Percentiles rank a stretch among this genome's conserved stretches.
Conservation (phyloP, 306 rosid genomes). For the Urtica urens region DNA sequence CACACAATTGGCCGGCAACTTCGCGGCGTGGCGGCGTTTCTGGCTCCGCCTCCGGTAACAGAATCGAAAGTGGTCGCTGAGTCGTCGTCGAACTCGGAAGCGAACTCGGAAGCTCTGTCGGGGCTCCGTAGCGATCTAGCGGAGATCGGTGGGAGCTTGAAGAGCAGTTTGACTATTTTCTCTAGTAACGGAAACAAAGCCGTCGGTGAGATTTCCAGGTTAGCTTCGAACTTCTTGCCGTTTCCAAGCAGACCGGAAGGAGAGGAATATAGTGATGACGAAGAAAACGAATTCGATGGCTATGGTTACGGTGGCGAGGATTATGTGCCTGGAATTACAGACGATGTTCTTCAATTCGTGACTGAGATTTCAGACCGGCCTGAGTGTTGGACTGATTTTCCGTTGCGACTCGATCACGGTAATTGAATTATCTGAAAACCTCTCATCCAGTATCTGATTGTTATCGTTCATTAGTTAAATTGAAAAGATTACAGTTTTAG, state of each 20-base stretch:
- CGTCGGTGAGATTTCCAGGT: constrained; percentile 58
- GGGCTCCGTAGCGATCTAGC: constrained; percentile 84
- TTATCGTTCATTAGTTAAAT: too few relatives aligned
- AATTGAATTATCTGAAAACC: too few relatives aligned
- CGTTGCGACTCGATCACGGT: constrained; percentile 59
- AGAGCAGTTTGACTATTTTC: constrained; percentile 53
- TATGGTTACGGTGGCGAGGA: constrained; percentile 15
- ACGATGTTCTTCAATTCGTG: constrained; percentile 63
- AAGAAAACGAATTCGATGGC: background rate
- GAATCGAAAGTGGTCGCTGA: background rate
- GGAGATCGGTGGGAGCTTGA: constrained; percentile 83
- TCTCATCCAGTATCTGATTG: too few relatives aligned
- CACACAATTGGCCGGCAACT: constrained; percentile 39
- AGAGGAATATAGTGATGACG: constrained; percentile 4
- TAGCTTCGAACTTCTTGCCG: constrained; percentile 57
- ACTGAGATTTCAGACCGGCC: constrained; percentile 45
- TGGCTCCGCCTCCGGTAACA: constrained; percentile 85
- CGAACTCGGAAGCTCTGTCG: constrained; percentile 28
- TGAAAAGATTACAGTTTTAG: too few relatives aligned
- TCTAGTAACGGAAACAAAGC: constrained; percentile 53
- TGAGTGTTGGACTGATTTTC: constrained; percentile 81
- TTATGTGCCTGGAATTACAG: constrained; percentile 49
- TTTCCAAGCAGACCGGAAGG: constrained; percentile 18
- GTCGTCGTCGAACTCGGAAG: constrained; percentile 8
- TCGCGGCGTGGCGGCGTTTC: constrained; percentile 78